Conservation (phyloP, 1,284 basidiomycete species). For the Flammula alnicola region DNA sequence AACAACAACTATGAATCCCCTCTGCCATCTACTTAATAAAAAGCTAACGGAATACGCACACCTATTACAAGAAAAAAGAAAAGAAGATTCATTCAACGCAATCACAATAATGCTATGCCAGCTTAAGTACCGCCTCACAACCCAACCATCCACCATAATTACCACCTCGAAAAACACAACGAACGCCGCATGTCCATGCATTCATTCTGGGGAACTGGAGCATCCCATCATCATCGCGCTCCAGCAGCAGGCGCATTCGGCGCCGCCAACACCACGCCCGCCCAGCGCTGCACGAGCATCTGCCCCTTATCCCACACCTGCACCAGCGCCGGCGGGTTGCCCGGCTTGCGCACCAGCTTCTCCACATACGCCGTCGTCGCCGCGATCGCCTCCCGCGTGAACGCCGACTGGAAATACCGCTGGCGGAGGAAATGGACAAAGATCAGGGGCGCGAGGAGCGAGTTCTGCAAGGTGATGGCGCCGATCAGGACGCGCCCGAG, state of each 20-base stretch:
- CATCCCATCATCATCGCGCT: constrained; percentile 22
- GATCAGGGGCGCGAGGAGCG: constrained; percentile 83
- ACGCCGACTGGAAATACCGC: constrained; percentile 91
- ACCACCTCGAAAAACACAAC: too few species aligned
- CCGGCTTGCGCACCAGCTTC: constrained; percentile 47
- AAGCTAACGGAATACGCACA: constrained; percentile 1
- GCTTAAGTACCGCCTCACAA: constrained; percentile 5
- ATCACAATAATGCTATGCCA: constrained; percentile 5
- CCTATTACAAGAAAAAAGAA: constrained; percentile 6
- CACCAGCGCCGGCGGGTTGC: constrained; percentile 56
- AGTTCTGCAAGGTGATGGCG: constrained; percentile 76
- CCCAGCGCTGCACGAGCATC: constrained; percentile 58
- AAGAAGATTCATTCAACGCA: constrained; percentile 2
- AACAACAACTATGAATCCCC: constrained; percentile 21
- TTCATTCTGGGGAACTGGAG: too few species aligned
- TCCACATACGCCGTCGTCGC: constrained; percentile 49
- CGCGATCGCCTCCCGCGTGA: constrained; percentile 79
- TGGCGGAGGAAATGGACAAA: constrained; percentile 93
- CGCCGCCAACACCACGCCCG: constrained; percentile 46
- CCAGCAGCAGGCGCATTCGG: constrained; percentile 27
- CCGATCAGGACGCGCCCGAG: constrained; percentile 79
- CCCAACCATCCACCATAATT: too few species aligned
- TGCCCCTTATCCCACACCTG: constrained; percentile 62
- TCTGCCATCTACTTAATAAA: constrained; percentile 14
- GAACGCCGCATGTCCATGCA: too few species aligned